Evolutionary conservation across 306 rosid species (phyloP).

Genomic region (Fagus sylvatica): DNA sequence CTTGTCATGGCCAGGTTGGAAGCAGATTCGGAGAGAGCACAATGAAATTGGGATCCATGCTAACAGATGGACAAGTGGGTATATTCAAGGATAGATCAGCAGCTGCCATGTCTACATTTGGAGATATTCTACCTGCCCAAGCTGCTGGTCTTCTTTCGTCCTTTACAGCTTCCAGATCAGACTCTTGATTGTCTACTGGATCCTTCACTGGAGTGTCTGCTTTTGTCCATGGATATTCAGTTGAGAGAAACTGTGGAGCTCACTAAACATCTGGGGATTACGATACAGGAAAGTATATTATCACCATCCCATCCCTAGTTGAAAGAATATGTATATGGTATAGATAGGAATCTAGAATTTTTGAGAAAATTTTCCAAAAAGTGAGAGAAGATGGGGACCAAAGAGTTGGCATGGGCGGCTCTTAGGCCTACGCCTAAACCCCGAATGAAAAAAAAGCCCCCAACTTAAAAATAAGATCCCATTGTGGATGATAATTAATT

Average conservation of each 20-base stretch:
- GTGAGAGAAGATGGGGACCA: background rate
- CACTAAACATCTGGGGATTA: background rate
- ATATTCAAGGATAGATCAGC: conserved; percentile 94
- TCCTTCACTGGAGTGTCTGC: background rate
- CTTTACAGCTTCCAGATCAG: conserved; percentile 90
- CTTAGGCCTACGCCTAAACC: too few relatives aligned
- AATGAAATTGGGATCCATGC: conserved; percentile 85
- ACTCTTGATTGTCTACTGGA: conserved; percentile 48
- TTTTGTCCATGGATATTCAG: background rate
- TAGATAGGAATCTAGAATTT: conserved; percentile 2
- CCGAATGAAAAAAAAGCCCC: too few relatives aligned
- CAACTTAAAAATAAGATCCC: too few relatives aligned
- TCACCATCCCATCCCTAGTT: background rate
- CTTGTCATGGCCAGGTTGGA: conserved; percentile 61
- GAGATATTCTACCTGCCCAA: conserved; percentile 92
- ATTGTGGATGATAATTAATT: too few relatives aligned
- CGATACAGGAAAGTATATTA: background rate
- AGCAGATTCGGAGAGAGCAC: conserved; percentile 98
- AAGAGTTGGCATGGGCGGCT: background rate
- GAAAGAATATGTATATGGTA: background rate
- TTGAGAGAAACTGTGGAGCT: background rate
- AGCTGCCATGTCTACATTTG: conserved; percentile 89
- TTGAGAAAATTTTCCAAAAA: background rate
- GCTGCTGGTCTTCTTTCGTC: conserved; percentile 99
- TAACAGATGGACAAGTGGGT: conserved; percentile 95